Evolutionary conservation across 176 grass and related monocot genomes (phyloP), one percentile per base, ranked within the genome.

Genomic region (Typha latifolia): DNA sequence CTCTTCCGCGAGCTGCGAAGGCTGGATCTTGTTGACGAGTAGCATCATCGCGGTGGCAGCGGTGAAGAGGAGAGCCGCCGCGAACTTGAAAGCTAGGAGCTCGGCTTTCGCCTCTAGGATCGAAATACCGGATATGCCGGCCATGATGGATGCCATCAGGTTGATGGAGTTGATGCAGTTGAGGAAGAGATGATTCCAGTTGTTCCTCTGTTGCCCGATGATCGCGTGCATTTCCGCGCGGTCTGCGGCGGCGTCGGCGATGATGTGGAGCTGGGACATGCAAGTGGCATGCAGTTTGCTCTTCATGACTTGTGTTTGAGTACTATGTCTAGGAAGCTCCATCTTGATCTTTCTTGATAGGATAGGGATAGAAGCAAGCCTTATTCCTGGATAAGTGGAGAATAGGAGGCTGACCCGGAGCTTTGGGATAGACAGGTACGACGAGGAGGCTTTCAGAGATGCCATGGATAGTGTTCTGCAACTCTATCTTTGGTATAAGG

Each of bases 141-240:
- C 66, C 67, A 79, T 79, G 76, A 66, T 22, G 16, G 67, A 65
- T 21, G 53, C 76, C 12, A 22, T n/a, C 48, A 79, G 66, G 29
- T 48, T n/a, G 23, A 79, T 51, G 32, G 76, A 71, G 76, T 79
- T 79, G 67, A 79, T 79, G 76, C 53, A 79, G 76, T 65, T 69
- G 55, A 69, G 59, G 52, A 79, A 50, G 31, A 79, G 66, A 47
- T 79, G 76, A 27, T 79, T 79, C 76, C 76, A 79, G 69, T 79
- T 79, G 57, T 79, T 71, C 49, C 76, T 63, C 69, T 79, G 76
- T 19, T 59, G 4, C 6, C 76, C 76, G 31, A 79, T 79, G 57
- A 79, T 79, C 4, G 51, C 8, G 29, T 72, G 76, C 76, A 79
- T 70, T 24, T 79, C 67, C 26, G 67, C 76, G 12, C 76, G 67